phyloP scores from a whole-genome alignment of 352 stramenopile genomes.

The Phytophthora lateralis region DNA sequence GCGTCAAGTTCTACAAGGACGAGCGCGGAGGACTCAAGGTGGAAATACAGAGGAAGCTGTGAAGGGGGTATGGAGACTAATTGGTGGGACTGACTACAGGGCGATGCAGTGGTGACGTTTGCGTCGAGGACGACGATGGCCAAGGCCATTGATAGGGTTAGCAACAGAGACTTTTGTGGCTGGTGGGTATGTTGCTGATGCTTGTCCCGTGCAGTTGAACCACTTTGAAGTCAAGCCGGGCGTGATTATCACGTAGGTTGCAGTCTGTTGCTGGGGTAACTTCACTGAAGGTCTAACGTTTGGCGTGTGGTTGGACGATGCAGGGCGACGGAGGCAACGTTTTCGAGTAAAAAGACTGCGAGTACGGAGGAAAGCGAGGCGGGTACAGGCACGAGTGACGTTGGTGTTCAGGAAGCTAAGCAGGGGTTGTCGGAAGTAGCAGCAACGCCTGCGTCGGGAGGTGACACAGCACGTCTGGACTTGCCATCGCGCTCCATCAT shows the following conservation, averaged over 20 bases:
- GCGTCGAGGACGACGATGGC: slow-evolving; percentile 62
- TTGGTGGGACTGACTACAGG: slow-evolving; percentile 7
- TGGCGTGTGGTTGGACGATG: background rate
- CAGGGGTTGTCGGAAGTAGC: background rate
- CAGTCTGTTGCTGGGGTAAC: background rate
- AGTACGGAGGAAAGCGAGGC: slow-evolving; percentile 13
- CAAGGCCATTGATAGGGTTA: slow-evolving; percentile 79
- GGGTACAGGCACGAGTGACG: background rate
- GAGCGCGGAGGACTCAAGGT: slow-evolving; percentile 72
- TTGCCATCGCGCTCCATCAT: slow-evolving; percentile 69
- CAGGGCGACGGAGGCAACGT: slow-evolving; percentile 57
- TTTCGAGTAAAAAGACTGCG: slow-evolving; percentile 39
- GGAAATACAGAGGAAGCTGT: background rate
- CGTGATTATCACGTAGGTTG: slow-evolving; percentile 76
- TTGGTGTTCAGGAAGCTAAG: background rate
- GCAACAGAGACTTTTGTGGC: background rate
- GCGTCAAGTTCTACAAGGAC: slow-evolving; percentile 89
- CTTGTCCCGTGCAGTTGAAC: slow-evolving; percentile 56
- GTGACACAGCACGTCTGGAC: slow-evolving; percentile 27
- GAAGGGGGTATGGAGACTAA: background rate
- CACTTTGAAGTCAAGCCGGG: slow-evolving; percentile 87
- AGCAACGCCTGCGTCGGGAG: background rate
- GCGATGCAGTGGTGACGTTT: slow-evolving; percentile 88
- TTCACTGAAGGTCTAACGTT: background rate
- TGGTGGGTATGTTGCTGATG: slow-evolving; percentile 26